A percentile compares a stretch with the other conserved stretches of the same genome.
phyloP scores from a whole-genome alignment of 345 rosid species.

The Citrus hindsii region DNA sequence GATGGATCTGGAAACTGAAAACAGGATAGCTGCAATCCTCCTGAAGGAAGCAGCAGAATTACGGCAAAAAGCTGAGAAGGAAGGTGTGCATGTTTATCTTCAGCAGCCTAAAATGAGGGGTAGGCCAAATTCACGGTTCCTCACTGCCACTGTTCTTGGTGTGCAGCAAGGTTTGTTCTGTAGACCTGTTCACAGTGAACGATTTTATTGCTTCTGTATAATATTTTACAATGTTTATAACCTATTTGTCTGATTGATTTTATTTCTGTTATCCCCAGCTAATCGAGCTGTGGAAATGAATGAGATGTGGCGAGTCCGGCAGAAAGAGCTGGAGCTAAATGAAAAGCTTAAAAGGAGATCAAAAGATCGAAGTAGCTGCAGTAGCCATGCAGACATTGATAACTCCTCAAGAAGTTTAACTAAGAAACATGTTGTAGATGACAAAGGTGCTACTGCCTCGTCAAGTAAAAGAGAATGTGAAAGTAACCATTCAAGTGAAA shows the following conservation, averaged over 20 bases:
- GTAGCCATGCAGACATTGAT: slow-evolving; percentile 21
- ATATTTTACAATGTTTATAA: background rate
- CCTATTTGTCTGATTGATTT: slow-evolving; percentile 1
- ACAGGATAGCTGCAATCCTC: slow-evolving; percentile 80
- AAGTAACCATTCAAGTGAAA: slow-evolving; percentile 30
- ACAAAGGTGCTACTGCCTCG: slow-evolving; percentile 20
- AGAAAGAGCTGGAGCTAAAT: slow-evolving; percentile 67
- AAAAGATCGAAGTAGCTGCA: slow-evolving; percentile 29
- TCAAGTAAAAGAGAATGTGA: slow-evolving; percentile 30
- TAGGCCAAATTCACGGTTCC: slow-evolving; percentile 86
- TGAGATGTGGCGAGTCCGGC: slow-evolving; percentile 81
- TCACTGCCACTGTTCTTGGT: slow-evolving; percentile 85
- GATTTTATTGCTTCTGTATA: background rate
- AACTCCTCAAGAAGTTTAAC: slow-evolving; percentile 22
- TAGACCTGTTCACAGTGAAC: background rate
- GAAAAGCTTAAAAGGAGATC: slow-evolving; percentile 44
- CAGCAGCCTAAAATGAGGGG: slow-evolving; percentile 54
- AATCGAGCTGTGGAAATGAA: slow-evolving; percentile 78
- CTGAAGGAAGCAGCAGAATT: slow-evolving; percentile 93
- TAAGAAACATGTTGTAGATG: slow-evolving; percentile 27
- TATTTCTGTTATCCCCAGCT: slow-evolving; percentile 36
- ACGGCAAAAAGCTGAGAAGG: slow-evolving; percentile 70
- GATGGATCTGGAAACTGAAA: slow-evolving; percentile 94
- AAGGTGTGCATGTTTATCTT: slow-evolving; percentile 79
- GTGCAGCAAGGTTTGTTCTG: slow-evolving; percentile 69